These are phyloP conservation scores for Hypoxylon sp. DNA, from an alignment of 2,329 filamentous ascomycete genomes.

Conservation along the genomic window DNA sequence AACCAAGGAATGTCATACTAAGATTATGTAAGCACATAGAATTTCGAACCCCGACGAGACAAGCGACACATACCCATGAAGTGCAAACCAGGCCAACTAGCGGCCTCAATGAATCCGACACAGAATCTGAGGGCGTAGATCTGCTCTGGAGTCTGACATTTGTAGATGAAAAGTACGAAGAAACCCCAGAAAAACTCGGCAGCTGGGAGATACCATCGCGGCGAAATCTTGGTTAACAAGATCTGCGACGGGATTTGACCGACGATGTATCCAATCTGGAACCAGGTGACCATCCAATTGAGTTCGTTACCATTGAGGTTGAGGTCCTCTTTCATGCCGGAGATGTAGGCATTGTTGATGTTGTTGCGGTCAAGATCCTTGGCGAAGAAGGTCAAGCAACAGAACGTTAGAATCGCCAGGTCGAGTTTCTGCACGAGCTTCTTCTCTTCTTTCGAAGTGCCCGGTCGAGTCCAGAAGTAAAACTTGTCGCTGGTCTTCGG, in stretches of 20 bases:
- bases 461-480: slow-evolving; percentile 42
- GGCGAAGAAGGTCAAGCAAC: slow-evolving; percentile 43
- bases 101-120: slow-evolving; percentile 48
- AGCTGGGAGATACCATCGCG: slow-evolving; percentile 42
- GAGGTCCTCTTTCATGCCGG: slow-evolving; percentile 52
- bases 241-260: slow-evolving; percentile 41
- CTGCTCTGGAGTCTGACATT: slow-evolving; percentile 47
- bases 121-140: slow-evolving; percentile 52
- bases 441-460: slow-evolving; percentile 39
- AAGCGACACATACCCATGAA: slow-evolving; percentile 42
- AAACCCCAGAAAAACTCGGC: slow-evolving; percentile 43
- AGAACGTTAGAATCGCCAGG: slow-evolving; percentile 39
- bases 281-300: slow-evolving; percentile 42
- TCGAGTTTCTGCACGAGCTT: slow-evolving; percentile 41
- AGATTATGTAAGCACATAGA: slow-evolving; percentile 6
- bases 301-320: slow-evolving; percentile 51
- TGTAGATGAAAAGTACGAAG: slow-evolving; percentile 42
- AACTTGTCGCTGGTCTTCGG: slow-evolving; percentile 35
- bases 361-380: slow-evolving; percentile 46
- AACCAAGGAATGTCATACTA: slow-evolving; percentile 20
- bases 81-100: slow-evolving; percentile 43
- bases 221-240: slow-evolving; percentile 40
- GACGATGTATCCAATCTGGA: slow-evolving; percentile 40
- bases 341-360: slow-evolving; percentile 53
- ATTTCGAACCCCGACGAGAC: not conserved